phyloP scores from a whole-genome alignment of 2,329 filamentous ascomycete genomes.

The Drechslerella dactyloides region DNA sequence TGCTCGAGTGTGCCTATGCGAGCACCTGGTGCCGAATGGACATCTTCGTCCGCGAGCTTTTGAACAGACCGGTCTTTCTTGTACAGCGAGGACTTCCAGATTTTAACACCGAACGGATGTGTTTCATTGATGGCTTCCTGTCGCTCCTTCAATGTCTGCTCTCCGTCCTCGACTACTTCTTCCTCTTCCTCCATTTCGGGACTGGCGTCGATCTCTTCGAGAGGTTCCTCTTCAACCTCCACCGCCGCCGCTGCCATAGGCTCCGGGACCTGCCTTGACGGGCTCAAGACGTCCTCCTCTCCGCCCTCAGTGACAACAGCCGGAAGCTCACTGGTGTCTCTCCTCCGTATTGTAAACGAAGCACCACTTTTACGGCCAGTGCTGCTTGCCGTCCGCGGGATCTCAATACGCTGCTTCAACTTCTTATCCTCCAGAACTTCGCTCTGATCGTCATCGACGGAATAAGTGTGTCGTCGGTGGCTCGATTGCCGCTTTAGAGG shows the following conservation, averaged over 20 bases:
- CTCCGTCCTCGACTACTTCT: slow-evolving; percentile 33
- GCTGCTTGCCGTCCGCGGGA: not conserved
- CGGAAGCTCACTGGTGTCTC: slow-evolving; percentile 19
- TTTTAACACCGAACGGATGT: slow-evolving; percentile 96
- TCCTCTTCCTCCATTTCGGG: slow-evolving; percentile 37
- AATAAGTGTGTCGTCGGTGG: slow-evolving; percentile 41
- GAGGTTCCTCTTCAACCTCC: slow-evolving; percentile 16
- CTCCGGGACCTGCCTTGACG: slow-evolving; percentile 20
- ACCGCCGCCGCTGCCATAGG: slow-evolving; percentile 19
- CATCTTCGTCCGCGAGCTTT: slow-evolving; percentile 93
- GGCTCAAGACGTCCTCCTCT: slow-evolving; percentile 39
- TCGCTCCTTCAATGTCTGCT: slow-evolving; percentile 66
- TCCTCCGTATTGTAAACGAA: slow-evolving; percentile 22
- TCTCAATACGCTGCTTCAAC: slow-evolving; percentile 28
- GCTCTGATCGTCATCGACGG: slow-evolving; percentile 41
- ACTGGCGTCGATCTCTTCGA: slow-evolving; percentile 27
- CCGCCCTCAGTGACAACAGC: slow-evolving; percentile 17
- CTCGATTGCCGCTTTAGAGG: slow-evolving; percentile 27
- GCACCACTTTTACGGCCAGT: slow-evolving; percentile 17
- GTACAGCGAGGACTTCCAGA: slow-evolving; percentile 98
- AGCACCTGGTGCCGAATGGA: slow-evolving; percentile 90
- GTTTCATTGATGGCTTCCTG: slow-evolving; percentile 99
- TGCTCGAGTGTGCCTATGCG: slow-evolving; percentile 83
- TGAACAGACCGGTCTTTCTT: slow-evolving; percentile 97
- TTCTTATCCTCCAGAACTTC: slow-evolving; percentile 42